Percentiles rank a stretch among this genome's conserved stretches.
These are phyloP conservation scores for Fonsecaea nubica DNA, from an alignment of 2,329 filamentous ascomycete species.

Conservation along the genomic window DNA sequence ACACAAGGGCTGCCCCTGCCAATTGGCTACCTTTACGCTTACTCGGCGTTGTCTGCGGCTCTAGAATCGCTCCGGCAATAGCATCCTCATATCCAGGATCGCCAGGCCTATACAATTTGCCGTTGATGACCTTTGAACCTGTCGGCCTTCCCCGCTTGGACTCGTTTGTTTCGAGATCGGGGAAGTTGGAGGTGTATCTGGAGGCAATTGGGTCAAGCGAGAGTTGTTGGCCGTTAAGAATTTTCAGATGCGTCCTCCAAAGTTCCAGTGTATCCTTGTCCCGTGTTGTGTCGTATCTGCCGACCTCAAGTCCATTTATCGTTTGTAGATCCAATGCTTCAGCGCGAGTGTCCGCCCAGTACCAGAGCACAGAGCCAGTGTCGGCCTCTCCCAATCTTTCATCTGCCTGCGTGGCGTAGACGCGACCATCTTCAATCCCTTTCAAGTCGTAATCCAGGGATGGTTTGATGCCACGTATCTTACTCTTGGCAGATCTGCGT, in stretches of 20 bases:
- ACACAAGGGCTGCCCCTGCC: constrained; percentile 33
- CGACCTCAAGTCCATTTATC: constrained; percentile 61
- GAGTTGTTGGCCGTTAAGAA: constrained; percentile 49
- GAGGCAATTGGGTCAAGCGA: constrained; percentile 12
- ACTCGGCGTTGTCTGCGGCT: constrained; percentile 22
- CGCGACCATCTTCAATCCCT: constrained; percentile 55
- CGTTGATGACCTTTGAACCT: constrained; percentile 38
- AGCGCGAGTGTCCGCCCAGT: constrained; percentile 63
- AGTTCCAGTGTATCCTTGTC: constrained; percentile 46
- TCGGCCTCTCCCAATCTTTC: constrained; percentile 51
- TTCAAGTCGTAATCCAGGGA: constrained; percentile 54
- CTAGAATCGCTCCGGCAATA: constrained; percentile 1
- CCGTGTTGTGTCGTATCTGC: constrained; percentile 55
- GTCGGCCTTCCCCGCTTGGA: constrained; percentile 31
- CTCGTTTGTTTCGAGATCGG: neutral
- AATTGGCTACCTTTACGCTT: constrained; percentile 37
- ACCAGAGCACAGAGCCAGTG: constrained; percentile 54
- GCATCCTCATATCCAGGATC: constrained; percentile 29
- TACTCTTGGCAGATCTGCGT: constrained; percentile 45
- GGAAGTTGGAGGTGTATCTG: constrained; percentile 12
- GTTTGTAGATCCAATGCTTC: constrained; percentile 63
- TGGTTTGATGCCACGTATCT: constrained; percentile 38
- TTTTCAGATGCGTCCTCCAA: constrained; percentile 55
- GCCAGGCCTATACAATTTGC: constrained; percentile 35
- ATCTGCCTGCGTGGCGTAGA: constrained; percentile 56